Base-by-base conservation (phyloP, 257 asterid species). In the Solanum pimpinellifolium region DNA sequence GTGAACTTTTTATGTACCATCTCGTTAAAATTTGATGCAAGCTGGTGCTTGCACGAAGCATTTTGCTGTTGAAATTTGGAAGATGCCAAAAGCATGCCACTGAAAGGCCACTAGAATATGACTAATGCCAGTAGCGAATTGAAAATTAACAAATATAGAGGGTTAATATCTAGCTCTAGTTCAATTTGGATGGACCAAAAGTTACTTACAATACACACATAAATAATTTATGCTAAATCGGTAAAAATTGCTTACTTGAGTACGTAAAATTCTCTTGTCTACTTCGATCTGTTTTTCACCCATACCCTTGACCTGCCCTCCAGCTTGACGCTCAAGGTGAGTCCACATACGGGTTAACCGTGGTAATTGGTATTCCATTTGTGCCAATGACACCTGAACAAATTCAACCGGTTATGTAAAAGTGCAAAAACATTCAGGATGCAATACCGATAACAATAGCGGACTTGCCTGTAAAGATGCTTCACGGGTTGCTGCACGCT, bases 271-370 rank as follows among this genome's bases (percentile, higher is more conserved):
- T 90, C 99, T 96, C 87, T 97, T 97, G 90, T 97, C 99, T 81
- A 97, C 98, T 94, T 97, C 99, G 88, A 97, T 97, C 89, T 97
- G 99, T 88, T 97, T 97, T 94, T 97, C 99, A 88, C 99, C 99
- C 99, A 97, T 97, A 94, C 99, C 99, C 94, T 97, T 97, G 95
- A 97, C 99, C 91, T 95, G 94, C 69, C 99, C 99, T 91, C 99
- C 99, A 90, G 98, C 90, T 92, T 95, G 99, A 65, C 99, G 97
- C 93, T 97, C 99, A 88, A 97, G 98, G 85, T 97, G 99, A 73
- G 93, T 89, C 99, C 99, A 97, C 99, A 97, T 95, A 92, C 90
- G 94, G 80, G 99, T 97, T 87, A 95, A 89, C 68, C 99, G 94
- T 29, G 99, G 98, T 76, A 97, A 91, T 75, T 95, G 99, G 91